Percentiles rank a stretch among this genome's conserved stretches.
Evolutionary conservation across 371 early-diverging fungal species (phyloP).

Genomic region (Agmasoma carcini): DNA sequence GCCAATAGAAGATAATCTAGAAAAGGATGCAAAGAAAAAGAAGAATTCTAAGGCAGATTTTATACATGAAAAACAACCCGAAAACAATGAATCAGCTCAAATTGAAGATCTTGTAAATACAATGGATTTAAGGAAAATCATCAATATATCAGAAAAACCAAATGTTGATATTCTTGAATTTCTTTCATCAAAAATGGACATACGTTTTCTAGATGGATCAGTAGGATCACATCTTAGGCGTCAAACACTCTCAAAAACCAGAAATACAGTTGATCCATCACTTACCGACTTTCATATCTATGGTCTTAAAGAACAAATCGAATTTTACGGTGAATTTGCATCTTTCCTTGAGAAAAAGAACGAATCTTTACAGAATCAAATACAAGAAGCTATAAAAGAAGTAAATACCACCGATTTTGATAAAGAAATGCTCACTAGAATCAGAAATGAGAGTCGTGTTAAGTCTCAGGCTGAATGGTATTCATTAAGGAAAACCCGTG

Average conservation of each 20-base stretch:
- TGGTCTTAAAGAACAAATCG: slow-evolving; percentile 22
- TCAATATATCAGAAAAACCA: background rate
- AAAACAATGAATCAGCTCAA: too few relatives aligned
- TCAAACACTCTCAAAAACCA: slow-evolving; percentile 38
- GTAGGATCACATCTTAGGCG: slow-evolving; percentile 9
- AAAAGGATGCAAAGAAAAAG: too few relatives aligned
- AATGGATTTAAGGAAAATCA: too few relatives aligned
- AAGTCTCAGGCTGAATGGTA: slow-evolving; percentile 45
- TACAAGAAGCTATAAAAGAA: slow-evolving; percentile 6
- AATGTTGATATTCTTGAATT: slow-evolving; percentile 31
- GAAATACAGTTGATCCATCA: slow-evolving; percentile 27
- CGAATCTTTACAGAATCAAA: slow-evolving; percentile 23
- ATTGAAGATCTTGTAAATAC: too few relatives aligned
- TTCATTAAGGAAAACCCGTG: slow-evolving; percentile 32
- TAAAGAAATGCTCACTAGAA: slow-evolving; percentile 10
- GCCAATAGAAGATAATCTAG: too few relatives aligned
- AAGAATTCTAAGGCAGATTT: too few relatives aligned
- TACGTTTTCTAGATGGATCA: slow-evolving; percentile 40
- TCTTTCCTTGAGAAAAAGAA: slow-evolving; percentile 18
- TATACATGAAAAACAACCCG: too few relatives aligned
- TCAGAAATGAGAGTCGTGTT: slow-evolving; percentile 39
- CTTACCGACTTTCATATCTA: slow-evolving; percentile 15
- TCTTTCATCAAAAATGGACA: slow-evolving; percentile 20
- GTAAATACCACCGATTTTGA: slow-evolving; percentile 14
- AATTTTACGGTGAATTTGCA: slow-evolving; percentile 30